phyloP scores from a whole-genome alignment of 495 filamentous ascomycete species.

The Sphaerosporella brunnea region DNA sequence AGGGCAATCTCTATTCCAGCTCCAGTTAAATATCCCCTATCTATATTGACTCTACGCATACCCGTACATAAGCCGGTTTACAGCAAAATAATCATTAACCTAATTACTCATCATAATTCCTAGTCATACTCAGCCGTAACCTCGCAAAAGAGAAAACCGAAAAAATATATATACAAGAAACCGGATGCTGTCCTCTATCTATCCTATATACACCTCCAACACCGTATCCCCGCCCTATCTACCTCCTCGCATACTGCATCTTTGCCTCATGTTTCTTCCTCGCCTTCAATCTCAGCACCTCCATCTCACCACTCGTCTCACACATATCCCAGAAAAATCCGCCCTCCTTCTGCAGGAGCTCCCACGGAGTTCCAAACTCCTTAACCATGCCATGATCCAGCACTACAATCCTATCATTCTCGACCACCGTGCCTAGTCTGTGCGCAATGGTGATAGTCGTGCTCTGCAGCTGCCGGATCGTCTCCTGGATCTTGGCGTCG shows the following conservation, averaged over 20 bases:
- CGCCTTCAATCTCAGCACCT: conserved; percentile 49
- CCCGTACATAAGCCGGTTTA: too few species aligned
- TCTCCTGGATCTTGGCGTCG: conserved; percentile 88
- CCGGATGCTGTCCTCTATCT: too few species aligned
- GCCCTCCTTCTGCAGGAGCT: conserved; percentile 47
- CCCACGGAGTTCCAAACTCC: conserved; percentile 77
- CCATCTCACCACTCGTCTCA: conserved; percentile 80
- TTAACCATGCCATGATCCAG: conserved; percentile 76
- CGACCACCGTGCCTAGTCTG: conserved; percentile 84
- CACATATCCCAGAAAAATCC: conserved; percentile 83
- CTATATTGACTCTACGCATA: too few species aligned
- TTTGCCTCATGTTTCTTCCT: conserved; percentile 43
- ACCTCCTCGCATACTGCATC: background rate
- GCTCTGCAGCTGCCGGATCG: conserved; percentile 72
- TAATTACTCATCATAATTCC: too few species aligned
- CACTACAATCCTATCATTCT: conserved; percentile 97
- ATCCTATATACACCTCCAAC: too few species aligned
- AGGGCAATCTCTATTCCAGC: too few species aligned
- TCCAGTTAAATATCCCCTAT: too few species aligned
- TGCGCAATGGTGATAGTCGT: conserved; percentile 99
- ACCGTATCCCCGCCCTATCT: too few species aligned
- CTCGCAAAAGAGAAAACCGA: too few species aligned
- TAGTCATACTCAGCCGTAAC: too few species aligned
- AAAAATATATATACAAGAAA: background rate
- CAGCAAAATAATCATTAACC: too few species aligned